Conservation (phyloP, 2,329 filamentous ascomycete genomes). For the Trichoderma pleuroti region DNA sequence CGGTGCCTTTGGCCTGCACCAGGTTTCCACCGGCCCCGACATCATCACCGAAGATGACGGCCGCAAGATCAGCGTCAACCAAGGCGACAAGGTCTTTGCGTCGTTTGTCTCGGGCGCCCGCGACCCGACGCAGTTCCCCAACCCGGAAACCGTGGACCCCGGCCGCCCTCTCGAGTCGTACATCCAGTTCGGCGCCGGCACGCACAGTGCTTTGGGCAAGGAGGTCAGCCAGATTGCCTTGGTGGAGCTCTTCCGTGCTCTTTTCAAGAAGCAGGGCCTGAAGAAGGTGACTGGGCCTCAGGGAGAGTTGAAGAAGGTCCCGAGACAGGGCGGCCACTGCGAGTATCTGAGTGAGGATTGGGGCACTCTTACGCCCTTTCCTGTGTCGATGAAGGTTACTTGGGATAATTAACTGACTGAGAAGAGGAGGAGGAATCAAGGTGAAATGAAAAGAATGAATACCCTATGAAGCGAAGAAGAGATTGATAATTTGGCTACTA, state of each 20-base stretch:
- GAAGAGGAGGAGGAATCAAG: neutral
- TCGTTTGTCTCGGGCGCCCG: conserved; percentile 56
- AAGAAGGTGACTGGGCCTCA: conserved; percentile 59
- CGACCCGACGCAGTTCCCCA: conserved; percentile 58
- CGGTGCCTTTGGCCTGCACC: conserved; percentile 59
- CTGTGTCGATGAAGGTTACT: conserved; percentile 51
- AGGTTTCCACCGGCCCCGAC: conserved; percentile 47
- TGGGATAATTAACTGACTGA: conserved; percentile 40
- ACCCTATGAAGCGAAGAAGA: neutral
- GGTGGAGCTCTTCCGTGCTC: conserved; percentile 63
- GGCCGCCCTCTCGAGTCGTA: conserved; percentile 62
- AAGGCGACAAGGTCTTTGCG: conserved; percentile 60
- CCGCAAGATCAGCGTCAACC: conserved; percentile 46
- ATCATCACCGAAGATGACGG: conserved; percentile 51
- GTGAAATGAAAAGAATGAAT: neutral
- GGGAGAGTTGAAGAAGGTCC: conserved; percentile 65
- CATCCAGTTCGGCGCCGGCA: conserved; percentile 60
- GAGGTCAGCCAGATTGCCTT: conserved; percentile 60
- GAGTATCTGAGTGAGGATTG: conserved; percentile 66
- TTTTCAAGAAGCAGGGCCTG: conserved; percentile 60
- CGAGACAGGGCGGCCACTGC: conserved; percentile 50
- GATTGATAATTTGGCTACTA: neutral
- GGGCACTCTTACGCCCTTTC: conserved; percentile 47
- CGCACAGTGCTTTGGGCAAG: conserved; percentile 60
- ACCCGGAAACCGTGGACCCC: conserved; percentile 59